These are phyloP conservation scores for Suhomyces kilbournensis DNA, from an alignment of 805 yeast species.

Conservation along the genomic window DNA sequence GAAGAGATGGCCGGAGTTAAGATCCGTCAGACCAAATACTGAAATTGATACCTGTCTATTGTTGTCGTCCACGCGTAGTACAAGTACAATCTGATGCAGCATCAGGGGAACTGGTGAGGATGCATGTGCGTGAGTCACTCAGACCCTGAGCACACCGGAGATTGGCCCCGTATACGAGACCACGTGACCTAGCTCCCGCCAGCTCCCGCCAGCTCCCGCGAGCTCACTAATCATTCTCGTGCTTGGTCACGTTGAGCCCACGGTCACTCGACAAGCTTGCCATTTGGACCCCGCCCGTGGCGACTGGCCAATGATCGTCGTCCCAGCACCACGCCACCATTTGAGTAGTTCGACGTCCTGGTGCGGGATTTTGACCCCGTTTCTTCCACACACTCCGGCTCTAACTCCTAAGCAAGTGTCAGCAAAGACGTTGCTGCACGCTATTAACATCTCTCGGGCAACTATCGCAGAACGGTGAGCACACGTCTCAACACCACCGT, in stretches of 20 bases:
- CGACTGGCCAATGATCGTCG: not conserved
- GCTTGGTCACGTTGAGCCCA: not conserved
- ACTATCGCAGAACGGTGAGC: not conserved
- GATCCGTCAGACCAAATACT: too few relatives aligned
- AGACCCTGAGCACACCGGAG: not conserved
- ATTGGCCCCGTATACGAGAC: not conserved
- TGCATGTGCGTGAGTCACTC: not conserved
- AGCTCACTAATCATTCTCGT: not conserved
- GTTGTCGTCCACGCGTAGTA: not conserved
- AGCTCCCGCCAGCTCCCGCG: too few relatives aligned
- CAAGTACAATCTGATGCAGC: too few relatives aligned
- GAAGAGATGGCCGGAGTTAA: too few relatives aligned
- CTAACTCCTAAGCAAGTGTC: not conserved
- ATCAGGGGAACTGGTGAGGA: not conserved
- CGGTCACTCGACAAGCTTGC: not conserved
- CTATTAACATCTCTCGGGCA: conserved; percentile 2
- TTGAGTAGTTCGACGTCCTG: not conserved
- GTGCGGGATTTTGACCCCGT: not conserved
- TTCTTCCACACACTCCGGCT: not conserved
- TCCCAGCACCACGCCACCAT: not conserved
- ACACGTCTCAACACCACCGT: not conserved
- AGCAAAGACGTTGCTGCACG: not conserved
- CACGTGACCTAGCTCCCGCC: not conserved
- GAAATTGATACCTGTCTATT: too few relatives aligned
- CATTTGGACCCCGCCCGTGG: not conserved